Conservation (phyloP, 1,284 basidiomycete genomes). For the Ceratorhiza oryzae-sativae region DNA sequence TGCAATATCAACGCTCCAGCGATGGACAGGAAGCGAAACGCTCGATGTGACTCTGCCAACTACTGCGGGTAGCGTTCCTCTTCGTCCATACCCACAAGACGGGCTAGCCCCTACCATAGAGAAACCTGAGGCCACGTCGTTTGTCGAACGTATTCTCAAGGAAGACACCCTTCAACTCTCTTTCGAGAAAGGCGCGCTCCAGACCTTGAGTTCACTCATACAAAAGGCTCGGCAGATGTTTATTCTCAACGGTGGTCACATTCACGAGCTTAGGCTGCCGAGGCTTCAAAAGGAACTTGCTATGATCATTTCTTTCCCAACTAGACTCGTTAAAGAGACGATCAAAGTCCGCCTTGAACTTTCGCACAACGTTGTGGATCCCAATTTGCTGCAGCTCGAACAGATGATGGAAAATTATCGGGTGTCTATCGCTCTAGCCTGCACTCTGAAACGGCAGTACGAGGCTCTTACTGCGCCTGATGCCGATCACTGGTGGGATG, state of each 20-base stretch:
- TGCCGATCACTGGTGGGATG: conserved; percentile 84
- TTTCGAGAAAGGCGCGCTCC: conserved; percentile 92
- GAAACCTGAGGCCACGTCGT: conserved; percentile 68
- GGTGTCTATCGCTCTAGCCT: conserved; percentile 90
- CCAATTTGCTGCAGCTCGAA: conserved; percentile 90
- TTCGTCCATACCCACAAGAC: conserved; percentile 32
- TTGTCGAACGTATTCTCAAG: conserved; percentile 94
- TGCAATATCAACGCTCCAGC: conserved; percentile 81
- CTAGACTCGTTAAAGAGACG: conserved; percentile 90
- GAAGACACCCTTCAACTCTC: conserved; percentile 94
- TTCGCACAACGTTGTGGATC: conserved; percentile 87
- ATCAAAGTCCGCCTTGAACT: conserved; percentile 91
- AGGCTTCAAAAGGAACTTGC: conserved; percentile 93
- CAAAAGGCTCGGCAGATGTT: conserved; percentile 88
- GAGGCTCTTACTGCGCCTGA: conserved; percentile 87
- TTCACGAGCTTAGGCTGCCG: conserved; percentile 87
- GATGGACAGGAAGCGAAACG: conserved; percentile 92
- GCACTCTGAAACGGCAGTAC: conserved; percentile 94
- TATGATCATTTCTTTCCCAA: conserved; percentile 93
- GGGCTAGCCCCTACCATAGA: conserved; percentile 36
- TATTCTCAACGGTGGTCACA: conserved; percentile 75
- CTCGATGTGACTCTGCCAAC: conserved; percentile 82
- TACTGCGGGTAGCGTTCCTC: conserved; percentile 28
- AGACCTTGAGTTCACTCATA: conserved; percentile 86
- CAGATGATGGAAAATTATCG: conserved; percentile 96